Base-by-base conservation (phyloP, 2,329 filamentous ascomycete species). In the Daldinia eschscholtzii region DNA sequence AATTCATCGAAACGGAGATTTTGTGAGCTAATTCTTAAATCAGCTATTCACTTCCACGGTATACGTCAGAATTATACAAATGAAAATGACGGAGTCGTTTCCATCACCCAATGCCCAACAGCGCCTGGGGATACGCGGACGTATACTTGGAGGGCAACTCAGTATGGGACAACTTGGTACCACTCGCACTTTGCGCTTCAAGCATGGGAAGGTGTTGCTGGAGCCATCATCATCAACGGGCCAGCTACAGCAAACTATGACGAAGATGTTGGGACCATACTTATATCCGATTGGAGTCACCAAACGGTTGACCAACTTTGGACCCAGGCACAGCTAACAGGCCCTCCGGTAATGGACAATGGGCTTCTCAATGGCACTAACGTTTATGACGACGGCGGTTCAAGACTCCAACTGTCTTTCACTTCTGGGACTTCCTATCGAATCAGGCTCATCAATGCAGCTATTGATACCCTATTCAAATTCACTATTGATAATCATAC, bases 201-300 rank as follows among this genome's bases (percentile, higher is more conserved):
- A 65, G 77, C 80, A 0, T 84, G 80, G 77, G 83, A 90, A 62
- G 90, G 90, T 0, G 78, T 91, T 0, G 81, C 87, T 30, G 90
- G 90, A 0, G 84, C 83, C 2, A 86, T 92, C 39, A 79, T 91
- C 18, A 88, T 91, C 72, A 83, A 90, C 61, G 89, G 89, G 0
- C 89, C 89, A 0, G 82, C 84, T 0, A 84, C 85, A 1, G 81
- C 83, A 13, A 83, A 88, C 72, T 91, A 90, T 72, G 89, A 92
- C 67, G 82, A 86, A 56, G 90, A 92, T 73, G 80, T 91, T 0
- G 90, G 90, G 2, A 79, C 83, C 10, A 72, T 91, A 1, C 82
- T 89, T 28, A 75, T 91, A 5, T 85, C 83, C 15, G 89, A 91
- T 72, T 91, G 88, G 86, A 83, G 83, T 70, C 85, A 87, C 67